Conservation (phyloP, 2,329 filamentous ascomycete genomes). For the Ascomycota sp. region DNA sequence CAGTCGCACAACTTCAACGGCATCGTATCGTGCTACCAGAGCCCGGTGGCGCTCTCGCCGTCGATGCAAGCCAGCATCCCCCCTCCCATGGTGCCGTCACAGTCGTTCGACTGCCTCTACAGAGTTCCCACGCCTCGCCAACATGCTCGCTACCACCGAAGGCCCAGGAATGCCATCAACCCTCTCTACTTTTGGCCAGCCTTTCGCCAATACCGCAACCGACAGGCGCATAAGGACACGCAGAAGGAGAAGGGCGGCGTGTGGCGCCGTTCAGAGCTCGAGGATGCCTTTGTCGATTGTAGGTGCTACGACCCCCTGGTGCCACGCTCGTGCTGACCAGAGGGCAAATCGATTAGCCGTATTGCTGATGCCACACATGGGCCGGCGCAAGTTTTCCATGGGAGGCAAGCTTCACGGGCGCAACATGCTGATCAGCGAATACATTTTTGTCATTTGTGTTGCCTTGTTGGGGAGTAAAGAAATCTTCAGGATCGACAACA, state of each 20-base stretch:
- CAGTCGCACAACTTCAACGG: constrained; percentile 22
- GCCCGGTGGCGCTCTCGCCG: constrained; percentile 19
- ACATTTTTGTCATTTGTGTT: constrained; percentile 29
- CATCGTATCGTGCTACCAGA: constrained; percentile 23
- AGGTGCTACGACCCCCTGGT: no score
- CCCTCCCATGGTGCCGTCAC: constrained; percentile 29
- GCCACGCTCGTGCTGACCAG: no score
- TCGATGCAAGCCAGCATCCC: constrained; percentile 26
- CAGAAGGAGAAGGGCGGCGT: constrained; percentile 39
- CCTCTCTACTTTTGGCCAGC: constrained; percentile 41
- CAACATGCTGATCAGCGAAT: constrained; percentile 51
- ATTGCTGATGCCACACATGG: constrained; percentile 44
- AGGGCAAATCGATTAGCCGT: constrained; percentile 23
- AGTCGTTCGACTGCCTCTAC: constrained; percentile 22
- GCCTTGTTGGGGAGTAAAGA: constrained; percentile 19
- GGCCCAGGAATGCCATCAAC: constrained; percentile 23
- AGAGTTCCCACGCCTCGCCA: constrained; percentile 16
- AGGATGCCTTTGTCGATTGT: constrained; percentile 50
- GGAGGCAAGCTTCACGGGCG: constrained; percentile 42
- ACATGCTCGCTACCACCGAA: constrained; percentile 14
- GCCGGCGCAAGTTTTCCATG: constrained; percentile 45
- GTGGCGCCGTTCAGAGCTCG: constrained; percentile 30
- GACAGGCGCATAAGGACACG: constrained; percentile 42
- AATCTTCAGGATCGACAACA: constrained; percentile 22
- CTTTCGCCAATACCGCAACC: constrained; percentile 44